These are phyloP conservation scores for Rhizopogon sp. DNA, from an alignment of 768 basidiomycete genomes.

Conservation along the genomic window DNA sequence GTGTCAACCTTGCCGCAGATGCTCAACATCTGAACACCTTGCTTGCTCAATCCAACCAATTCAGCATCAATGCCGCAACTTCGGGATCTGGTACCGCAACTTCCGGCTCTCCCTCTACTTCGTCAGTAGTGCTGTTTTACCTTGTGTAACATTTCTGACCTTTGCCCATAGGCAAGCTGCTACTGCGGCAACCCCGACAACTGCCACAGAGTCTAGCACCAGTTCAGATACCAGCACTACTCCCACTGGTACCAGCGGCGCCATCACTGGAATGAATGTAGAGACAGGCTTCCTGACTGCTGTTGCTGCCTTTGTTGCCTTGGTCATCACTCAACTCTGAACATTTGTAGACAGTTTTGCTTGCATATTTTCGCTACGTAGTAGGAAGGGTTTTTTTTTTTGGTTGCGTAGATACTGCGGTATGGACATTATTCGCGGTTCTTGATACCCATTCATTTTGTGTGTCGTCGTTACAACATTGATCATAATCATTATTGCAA, in stretches of 20 bases:
- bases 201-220: constrained; percentile 24
- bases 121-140: constrained; percentile 10
- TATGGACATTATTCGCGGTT: not conserved
- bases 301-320: constrained; percentile 30
- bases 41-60: constrained; percentile 67
- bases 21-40: constrained; percentile 43
- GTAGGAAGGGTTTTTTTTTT: not conserved
- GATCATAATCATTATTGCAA: not conserved
- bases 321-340: constrained; percentile 23
- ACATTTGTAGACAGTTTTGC: not conserved
- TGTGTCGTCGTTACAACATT: not conserved
- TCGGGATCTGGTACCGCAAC: constrained; percentile 10
- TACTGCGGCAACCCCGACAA: constrained; percentile 11
- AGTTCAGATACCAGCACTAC: constrained; percentile 21
- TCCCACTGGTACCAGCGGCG: constrained; percentile 26
- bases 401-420: constrained; percentile 2
- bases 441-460: not conserved
- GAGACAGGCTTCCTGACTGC: constrained; percentile 29
- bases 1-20: constrained; percentile 65
- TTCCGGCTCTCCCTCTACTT: constrained; percentile 11
- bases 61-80: constrained; percentile 38
- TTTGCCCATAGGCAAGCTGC: constrained; percentile 7
- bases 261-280: constrained; percentile 21
- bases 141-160: not conserved
- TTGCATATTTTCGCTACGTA: not conserved